Percentiles rank a stretch among this genome's conserved stretches.
Evolutionary conservation across 148 eudicot species (phyloP).

Genomic region (Camellia lanceoleosa): DNA sequence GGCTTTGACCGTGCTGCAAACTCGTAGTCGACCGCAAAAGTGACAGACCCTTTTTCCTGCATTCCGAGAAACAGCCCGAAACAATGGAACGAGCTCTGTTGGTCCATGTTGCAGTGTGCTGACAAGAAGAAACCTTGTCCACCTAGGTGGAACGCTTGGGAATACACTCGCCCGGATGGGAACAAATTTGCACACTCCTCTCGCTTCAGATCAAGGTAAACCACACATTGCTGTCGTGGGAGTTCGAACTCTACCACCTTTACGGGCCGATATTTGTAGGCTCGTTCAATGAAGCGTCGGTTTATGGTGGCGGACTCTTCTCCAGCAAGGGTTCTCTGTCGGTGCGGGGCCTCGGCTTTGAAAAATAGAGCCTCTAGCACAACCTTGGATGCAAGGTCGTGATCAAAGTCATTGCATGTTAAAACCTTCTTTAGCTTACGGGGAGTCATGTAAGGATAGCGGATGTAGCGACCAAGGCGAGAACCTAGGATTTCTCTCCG

Average conservation of each 20-base stretch:
- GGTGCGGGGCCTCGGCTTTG: slow-evolving; percentile 86
- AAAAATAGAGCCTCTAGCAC: slow-evolving; percentile 88
- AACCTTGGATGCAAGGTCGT: slow-evolving; percentile 68
- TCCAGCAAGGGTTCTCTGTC: slow-evolving; percentile 58
- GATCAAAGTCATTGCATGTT: slow-evolving; percentile 78
- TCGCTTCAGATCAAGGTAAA: slow-evolving; percentile 74
- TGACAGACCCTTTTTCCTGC: slow-evolving; percentile 93
- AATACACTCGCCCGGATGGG: slow-evolving; percentile 80
- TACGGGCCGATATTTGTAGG: slow-evolving; percentile 85
- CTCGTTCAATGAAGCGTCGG: slow-evolving; percentile 62
- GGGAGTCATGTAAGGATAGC: slow-evolving; percentile 84
- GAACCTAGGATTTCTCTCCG: slow-evolving; percentile 72
- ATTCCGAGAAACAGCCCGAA: slow-evolving; percentile 85
- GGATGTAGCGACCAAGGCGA: slow-evolving; percentile 71
- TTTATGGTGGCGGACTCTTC: slow-evolving; percentile 56
- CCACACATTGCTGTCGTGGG: slow-evolving; percentile 83
- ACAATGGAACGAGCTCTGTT: slow-evolving; percentile 83
- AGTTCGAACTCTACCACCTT: slow-evolving; percentile 85
- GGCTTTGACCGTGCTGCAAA: slow-evolving; percentile 86
- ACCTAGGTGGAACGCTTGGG: slow-evolving; percentile 89
- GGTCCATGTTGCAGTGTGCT: slow-evolving; percentile 92
- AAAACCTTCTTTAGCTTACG: slow-evolving; percentile 79
- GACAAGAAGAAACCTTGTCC: slow-evolving; percentile 93
- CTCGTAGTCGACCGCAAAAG: slow-evolving; percentile 81
- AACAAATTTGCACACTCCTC: slow-evolving; percentile 75